Conservation (phyloP, 768 basidiomycete species). For the Suillus fuscotomentosus region DNA sequence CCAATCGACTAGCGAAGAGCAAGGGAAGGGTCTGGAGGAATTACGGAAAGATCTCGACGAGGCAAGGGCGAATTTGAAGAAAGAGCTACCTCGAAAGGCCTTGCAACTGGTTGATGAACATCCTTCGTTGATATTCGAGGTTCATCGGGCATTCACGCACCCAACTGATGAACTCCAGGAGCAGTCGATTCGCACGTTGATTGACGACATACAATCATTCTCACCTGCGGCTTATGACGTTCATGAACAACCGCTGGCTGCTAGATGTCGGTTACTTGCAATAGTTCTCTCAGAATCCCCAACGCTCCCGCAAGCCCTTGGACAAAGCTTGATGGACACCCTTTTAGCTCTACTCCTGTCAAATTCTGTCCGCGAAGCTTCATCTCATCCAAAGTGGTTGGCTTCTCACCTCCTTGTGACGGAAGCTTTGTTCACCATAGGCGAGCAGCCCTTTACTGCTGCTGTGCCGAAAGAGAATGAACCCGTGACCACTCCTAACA, state of each 20-base stretch:
- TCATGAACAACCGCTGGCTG: constrained; percentile 74
- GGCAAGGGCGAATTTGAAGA: constrained; percentile 63
- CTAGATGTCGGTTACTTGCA: constrained; percentile 83
- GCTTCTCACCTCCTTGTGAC: constrained; percentile 82
- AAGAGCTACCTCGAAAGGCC: constrained; percentile 64
- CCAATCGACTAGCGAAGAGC: constrained; percentile 16
- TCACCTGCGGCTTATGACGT: constrained; percentile 64
- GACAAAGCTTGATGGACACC: constrained; percentile 64
- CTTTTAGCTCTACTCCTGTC: constrained; percentile 68
- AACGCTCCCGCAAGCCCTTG: constrained; percentile 51
- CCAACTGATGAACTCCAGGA: constrained; percentile 56
- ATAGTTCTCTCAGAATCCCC: constrained; percentile 77
- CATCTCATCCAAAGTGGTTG: constrained; percentile 83
- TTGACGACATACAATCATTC: constrained; percentile 75
- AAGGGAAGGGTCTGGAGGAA: constrained; percentile 53
- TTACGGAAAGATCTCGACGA: constrained; percentile 65
- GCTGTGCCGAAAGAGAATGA: constrained; percentile 72
- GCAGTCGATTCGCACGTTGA: constrained; percentile 65
- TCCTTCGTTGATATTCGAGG: constrained; percentile 85
- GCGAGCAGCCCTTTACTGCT: constrained; percentile 68
- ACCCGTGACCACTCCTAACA: constrained; percentile 47
- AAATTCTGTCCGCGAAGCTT: constrained; percentile 46
- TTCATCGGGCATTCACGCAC: constrained; percentile 78
- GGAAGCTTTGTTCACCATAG: constrained; percentile 76
- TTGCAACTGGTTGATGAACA: constrained; percentile 84